A percentile compares a stretch with the other conserved stretches of the same genome.
phyloP scores from a whole-genome alignment of 75 land plant species.

The Picea glauca region DNA sequence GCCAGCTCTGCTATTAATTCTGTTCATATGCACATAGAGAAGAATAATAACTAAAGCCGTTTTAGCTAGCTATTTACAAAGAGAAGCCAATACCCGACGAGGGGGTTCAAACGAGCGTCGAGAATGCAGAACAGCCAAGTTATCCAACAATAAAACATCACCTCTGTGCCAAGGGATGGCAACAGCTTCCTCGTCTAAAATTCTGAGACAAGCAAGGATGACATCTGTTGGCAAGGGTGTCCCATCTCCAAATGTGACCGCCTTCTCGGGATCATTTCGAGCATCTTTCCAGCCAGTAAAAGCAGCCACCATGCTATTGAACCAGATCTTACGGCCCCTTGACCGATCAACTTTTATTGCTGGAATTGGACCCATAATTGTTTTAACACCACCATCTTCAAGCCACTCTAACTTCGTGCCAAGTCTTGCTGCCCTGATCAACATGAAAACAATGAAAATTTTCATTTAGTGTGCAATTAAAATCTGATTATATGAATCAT shows the following conservation, averaged over 20 bases:
- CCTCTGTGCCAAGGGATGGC: conserved; percentile 79
- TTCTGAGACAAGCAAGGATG: conserved; percentile 65
- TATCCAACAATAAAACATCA: conserved; percentile 81
- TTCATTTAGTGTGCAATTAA: too few relatives aligned
- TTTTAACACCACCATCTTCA: conserved; percentile 68
- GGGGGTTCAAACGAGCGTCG: conserved; percentile 77
- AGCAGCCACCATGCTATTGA: conserved; percentile 98
- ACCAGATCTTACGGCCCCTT: conserved; percentile 84
- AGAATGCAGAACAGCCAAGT: conserved; percentile 84
- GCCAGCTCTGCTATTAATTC: too few relatives aligned
- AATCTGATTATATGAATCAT: too few relatives aligned
- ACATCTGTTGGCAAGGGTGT: conserved; percentile 73
- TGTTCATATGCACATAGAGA: too few relatives aligned
- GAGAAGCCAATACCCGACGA: conserved; percentile 87
- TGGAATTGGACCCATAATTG: conserved; percentile 92
- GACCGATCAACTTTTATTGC: conserved; percentile 73
- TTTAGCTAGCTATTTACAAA: conserved; percentile 38
- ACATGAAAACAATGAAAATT: background rate
- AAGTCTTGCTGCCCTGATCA: conserved; percentile 73
- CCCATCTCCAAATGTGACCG: conserved; percentile 95
- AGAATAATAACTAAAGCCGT: too few relatives aligned
- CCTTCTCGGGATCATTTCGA: conserved; percentile 86
- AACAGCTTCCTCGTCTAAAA: conserved; percentile 78
- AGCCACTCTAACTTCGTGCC: conserved; percentile 89
- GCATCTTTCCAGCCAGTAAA: conserved; percentile 95